Evolutionary conservation across 2,329 filamentous ascomycete genomes (phyloP).

Genomic region (Epichloe sylvatica): DNA sequence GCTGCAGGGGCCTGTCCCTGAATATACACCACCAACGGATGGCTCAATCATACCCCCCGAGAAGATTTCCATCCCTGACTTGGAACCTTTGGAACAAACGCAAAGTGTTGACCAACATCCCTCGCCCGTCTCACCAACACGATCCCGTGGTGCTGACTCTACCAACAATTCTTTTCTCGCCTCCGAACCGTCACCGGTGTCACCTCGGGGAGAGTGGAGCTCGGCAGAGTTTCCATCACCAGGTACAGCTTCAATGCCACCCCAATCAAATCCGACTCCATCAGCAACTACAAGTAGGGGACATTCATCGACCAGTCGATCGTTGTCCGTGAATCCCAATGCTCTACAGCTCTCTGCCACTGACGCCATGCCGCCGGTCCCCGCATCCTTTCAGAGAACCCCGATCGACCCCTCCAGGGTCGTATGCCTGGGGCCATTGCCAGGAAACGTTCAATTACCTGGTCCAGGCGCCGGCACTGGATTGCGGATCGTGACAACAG

Average conservation of each 20-base stretch:
- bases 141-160: constrained; percentile 10
- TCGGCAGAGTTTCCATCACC: constrained; percentile 29
- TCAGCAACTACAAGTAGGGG: constrained; percentile 9
- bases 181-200: constrained; percentile 35
- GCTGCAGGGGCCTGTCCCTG: constrained; percentile 34
- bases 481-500: constrained; percentile 6
- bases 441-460: constrained; percentile 28
- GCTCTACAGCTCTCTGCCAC: neutral
- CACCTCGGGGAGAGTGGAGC: constrained; percentile 30
- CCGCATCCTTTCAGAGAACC: constrained; percentile 26
- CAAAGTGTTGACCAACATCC: constrained; percentile 8
- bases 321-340: constrained; percentile 5
- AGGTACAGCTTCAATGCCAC: constrained; percentile 19
- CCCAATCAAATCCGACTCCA: constrained; percentile 7
- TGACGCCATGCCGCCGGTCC: constrained; percentile 2
- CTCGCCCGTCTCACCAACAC: constrained; percentile 10
- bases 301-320: constrained; percentile 5
- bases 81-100: constrained; percentile 2
- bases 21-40: constrained; percentile 30
- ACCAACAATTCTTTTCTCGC: constrained; percentile 24
- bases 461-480: constrained; percentile 7
- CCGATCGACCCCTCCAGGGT: constrained; percentile 39
- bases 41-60: constrained; percentile 15
- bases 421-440: constrained; percentile 41
- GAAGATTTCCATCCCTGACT: constrained; percentile 13